Evolutionary conservation across 2,329 filamentous ascomycete genomes (phyloP), one percentile per base, ranked within the genome.

Genomic region (Torrubiella hemipterigena): DNA sequence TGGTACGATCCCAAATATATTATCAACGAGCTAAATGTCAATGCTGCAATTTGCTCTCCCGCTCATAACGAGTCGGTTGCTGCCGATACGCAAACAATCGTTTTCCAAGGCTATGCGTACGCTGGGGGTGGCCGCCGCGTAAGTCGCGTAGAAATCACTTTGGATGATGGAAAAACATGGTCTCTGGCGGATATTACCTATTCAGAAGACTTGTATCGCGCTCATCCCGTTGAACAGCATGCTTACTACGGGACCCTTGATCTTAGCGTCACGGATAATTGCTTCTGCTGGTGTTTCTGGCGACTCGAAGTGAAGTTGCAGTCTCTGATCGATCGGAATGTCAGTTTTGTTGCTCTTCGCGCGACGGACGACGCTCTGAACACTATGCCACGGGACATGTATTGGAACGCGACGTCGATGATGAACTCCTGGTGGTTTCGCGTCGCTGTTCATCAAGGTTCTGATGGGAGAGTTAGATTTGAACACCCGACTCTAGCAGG

Each of bases 381-480:
- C 51, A 60, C 82, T 0, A 82, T 89, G 49, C 83, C 84, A 6
- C 67, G 81, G 40, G 83, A 93, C 44, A 87, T 91, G 81, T 91
- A 91, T 56, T 93, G 84, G 84, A 83, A 74, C 38, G 82, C 89
- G 4, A 59, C 91, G 26, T 83, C 84, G 0, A 91, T 91, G 84
- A 91, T 93, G 84, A 91, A 91, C 55, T 91, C 91, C 43, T 80
- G 81, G 0, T 93, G 84, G 84, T 91, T 77, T 50, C 67, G 84
- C 6, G 67, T 91, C 2, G 69, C 73, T 2, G 78, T 93, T 34
- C 68, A 69, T 27, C 73, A 74, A 34, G 26, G 23, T n/a, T 75
- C 6, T 12, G 14, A 85, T 35, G 63, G 71, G 12, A 54, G 47
- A n/a, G 52, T 91, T 26, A 65, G 70, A 7, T 91, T 93, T 41